These are phyloP conservation scores for Leccinum angustisporum DNA, from an alignment of 1,284 basidiomycete species.

Conservation along the genomic window DNA sequence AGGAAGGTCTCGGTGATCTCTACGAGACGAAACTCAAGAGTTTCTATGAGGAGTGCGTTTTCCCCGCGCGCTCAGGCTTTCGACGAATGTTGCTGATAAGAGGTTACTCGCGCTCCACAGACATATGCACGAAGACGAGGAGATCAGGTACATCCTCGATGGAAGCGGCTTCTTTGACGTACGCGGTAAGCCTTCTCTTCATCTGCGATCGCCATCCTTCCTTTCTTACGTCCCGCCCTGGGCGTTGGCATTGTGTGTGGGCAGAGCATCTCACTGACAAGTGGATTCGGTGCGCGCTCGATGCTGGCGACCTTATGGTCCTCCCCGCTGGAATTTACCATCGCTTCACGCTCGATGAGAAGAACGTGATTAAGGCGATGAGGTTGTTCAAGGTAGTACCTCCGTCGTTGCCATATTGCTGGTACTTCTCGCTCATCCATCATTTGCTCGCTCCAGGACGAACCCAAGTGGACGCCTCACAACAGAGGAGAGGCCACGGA, in stretches of 20 bases:
- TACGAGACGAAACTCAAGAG: constrained; percentile 78
- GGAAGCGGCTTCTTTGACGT: constrained; percentile 88
- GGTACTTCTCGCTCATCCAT: neutral
- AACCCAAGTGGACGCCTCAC: constrained; percentile 83
- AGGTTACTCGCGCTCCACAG: constrained; percentile 36
- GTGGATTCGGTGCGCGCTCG: constrained; percentile 75
- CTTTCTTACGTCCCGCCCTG: neutral
- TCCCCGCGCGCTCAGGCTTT: neutral
- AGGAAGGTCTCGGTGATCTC: constrained; percentile 58
- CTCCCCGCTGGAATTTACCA: constrained; percentile 85
- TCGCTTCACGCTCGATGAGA: constrained; percentile 78
- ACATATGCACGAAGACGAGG: constrained; percentile 90
- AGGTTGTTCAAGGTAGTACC: constrained; percentile 70
- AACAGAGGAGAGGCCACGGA: constrained; percentile 67
- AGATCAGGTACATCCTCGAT: constrained; percentile 81
- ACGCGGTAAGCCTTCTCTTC: constrained; percentile 49
- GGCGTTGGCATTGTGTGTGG: neutral
- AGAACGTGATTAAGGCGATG: constrained; percentile 68
- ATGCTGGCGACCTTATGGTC: constrained; percentile 71
- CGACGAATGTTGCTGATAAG: constrained; percentile 6
- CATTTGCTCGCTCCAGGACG: constrained; percentile 53
- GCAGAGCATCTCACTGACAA: constrained; percentile 54
- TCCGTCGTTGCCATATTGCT: neutral
- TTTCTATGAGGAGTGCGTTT: constrained; percentile 77
- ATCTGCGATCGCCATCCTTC: neutral